Evolutionary conservation across 495 filamentous ascomycete genomes (phyloP), one percentile per base, ranked within the genome.

Genomic region (Geopyxis carbonaria): DNA sequence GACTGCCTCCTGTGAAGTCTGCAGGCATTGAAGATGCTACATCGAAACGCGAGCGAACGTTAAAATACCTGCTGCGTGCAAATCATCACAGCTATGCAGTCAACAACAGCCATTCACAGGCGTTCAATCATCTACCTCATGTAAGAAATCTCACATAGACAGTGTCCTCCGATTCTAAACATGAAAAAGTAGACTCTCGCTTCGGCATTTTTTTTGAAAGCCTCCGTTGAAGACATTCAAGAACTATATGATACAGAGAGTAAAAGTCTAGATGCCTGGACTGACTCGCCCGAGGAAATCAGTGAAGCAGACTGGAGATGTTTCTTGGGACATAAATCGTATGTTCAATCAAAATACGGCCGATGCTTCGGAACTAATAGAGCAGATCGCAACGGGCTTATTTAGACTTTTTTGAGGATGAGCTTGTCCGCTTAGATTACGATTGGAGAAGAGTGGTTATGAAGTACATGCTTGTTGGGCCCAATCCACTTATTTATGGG

Each of bases 51-150:
- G 72, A 79, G 8, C 62, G 87, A 43, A 81, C 81, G 3, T 66
- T 99, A 38, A 93, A 89, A 57, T 84, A 95, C 56, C 65, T 95
- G 10, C 53, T 99, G 23, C 76, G 75, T 48, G 72, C 86, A 19
- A 95, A 99, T 58, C 91, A 99, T 64, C 73, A 76, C 23, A 92
- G 91, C 49, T 66, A 92, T 59, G 69, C 81, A 19, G 76, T 95
- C 37, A 55, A 94, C 38, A 93, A 78, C 53, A 66, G 89, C 51
- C 21, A 18, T 9, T 51, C 79, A 34, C 62, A 69, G 44, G 93
- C 78, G 56, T 79, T 93, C 61, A 97, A 94, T 52, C 85, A 95
- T 59, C 61, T 75, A 35, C 71, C 81, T 21, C 87, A 95, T 64
- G 75, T 86, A 52, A 27, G 70, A 5, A 5, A 10, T 33, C 31